These are phyloP conservation scores for Colletotrichum tropicale DNA, from an alignment of 2,329 filamentous ascomycete species.

Conservation along the genomic window DNA sequence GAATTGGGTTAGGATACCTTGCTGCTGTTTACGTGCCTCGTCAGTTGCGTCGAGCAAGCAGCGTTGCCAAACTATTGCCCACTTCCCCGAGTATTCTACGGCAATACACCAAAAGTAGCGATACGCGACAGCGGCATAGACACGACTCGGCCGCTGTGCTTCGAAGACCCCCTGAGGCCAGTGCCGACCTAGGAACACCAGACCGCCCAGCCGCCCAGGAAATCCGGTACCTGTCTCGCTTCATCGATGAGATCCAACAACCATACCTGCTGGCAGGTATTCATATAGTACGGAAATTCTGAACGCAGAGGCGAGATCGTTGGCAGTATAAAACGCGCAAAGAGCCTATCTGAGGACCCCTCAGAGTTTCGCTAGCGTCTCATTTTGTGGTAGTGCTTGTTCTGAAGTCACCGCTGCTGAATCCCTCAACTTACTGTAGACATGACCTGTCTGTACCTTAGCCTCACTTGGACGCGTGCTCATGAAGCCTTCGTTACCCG, in stretches of 20 bases:
- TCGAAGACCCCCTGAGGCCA: background rate
- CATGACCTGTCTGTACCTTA: background rate
- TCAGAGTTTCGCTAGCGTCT: too few relatives aligned
- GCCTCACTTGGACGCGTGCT: too few relatives aligned
- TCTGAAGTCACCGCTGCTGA: too few relatives aligned
- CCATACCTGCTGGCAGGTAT: background rate
- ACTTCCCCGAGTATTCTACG: background rate
- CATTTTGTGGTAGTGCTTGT: too few relatives aligned
- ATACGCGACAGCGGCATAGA: rapidly evolving
- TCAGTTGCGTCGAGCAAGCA: background rate
- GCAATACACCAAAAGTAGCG: background rate
- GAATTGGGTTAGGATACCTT: background rate
- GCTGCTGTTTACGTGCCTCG: background rate
- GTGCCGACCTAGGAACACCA: rapidly evolving
- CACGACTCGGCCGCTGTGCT: rapidly evolving
- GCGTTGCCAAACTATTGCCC: background rate
- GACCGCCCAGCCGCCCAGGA: background rate
- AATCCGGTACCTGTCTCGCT: background rate
- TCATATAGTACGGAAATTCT: rapidly evolving
- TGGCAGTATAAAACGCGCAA: rapidly evolving
- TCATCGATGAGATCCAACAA: background rate
- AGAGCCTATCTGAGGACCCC: background rate
- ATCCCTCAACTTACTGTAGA: background rate
- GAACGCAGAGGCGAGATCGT: rapidly evolving
- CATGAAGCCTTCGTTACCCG: background rate